Conservation (phyloP, 768 basidiomycete species). For the Pisolithus marmoratus region DNA sequence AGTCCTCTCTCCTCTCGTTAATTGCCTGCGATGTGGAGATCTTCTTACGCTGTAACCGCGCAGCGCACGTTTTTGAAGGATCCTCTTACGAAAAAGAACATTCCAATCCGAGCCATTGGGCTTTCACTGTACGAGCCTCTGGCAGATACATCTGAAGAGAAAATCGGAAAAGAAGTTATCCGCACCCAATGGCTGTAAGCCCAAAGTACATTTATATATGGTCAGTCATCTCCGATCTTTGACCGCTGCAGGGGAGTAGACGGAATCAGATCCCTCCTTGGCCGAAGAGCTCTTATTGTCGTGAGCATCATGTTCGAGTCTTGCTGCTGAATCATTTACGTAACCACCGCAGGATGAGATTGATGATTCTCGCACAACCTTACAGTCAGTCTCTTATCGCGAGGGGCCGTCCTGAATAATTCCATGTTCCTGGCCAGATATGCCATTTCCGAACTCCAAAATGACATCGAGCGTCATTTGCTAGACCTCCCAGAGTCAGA, state of each 20-base stretch:
- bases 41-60: not conserved
- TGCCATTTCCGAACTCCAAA: constrained; percentile 81
- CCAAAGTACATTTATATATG: constrained; percentile 1
- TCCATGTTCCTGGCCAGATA: constrained; percentile 47
- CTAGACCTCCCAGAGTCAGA: constrained; percentile 62
- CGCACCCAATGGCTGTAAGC: constrained; percentile 95
- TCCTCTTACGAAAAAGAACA: constrained; percentile 60
- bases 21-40: too few relatives aligned
- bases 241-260: constrained; percentile 49
- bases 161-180: constrained; percentile 79
- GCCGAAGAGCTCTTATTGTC: constrained; percentile 77
- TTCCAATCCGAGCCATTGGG: constrained; percentile 95
- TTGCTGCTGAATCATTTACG: constrained; percentile 11
- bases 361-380: constrained; percentile 84
- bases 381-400: constrained; percentile 52
- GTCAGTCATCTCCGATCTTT: constrained; percentile 1
- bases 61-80: constrained; percentile 84
- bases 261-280: constrained; percentile 64
- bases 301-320: constrained; percentile 37
- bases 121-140: constrained; percentile 92
- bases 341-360: constrained; percentile 63
- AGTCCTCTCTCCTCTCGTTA: constrained; percentile 4
- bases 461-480: constrained; percentile 77
- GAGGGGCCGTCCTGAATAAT: not conserved
- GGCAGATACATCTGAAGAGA: constrained; percentile 64